Conservation (phyloP, 2,329 filamentous ascomycete species). For the Botrytis elliptica region DNA sequence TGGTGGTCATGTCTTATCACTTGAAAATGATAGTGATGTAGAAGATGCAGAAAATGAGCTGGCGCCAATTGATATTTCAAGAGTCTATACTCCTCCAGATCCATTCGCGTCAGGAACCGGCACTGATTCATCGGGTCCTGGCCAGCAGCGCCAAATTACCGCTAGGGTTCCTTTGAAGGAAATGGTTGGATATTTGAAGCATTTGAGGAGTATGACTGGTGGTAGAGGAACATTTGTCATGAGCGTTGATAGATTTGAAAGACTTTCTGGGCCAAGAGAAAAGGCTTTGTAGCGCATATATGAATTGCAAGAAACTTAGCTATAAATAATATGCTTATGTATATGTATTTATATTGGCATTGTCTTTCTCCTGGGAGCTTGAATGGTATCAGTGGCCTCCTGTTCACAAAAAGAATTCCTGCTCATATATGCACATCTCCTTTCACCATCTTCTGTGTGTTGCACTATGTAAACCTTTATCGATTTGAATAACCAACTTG, state of each 20-base stretch:
- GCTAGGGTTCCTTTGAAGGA: constrained; percentile 91
- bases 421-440: too few relatives aligned
- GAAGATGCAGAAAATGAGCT: constrained; percentile 25
- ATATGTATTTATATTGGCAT: not conserved
- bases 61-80: constrained; percentile 61
- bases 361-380: not conserved
- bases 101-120: constrained; percentile 62
- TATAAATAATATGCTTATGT: not conserved
- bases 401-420: not conserved
- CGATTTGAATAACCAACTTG: not conserved
- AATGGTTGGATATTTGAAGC: constrained; percentile 92
- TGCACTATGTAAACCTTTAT: not conserved
- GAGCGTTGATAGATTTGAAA: constrained; percentile 70
- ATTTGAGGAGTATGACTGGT: constrained; percentile 82
- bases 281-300: constrained; percentile 32
- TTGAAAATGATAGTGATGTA: constrained; percentile 46
- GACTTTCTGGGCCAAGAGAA: constrained; percentile 58
- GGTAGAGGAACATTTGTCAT: constrained; percentile 78
- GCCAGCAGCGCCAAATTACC: constrained; percentile 63
- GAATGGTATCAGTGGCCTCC: not conserved
- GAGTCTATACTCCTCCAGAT: constrained; percentile 85
- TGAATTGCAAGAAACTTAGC: not conserved
- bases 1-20: constrained; percentile 71
- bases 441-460: not conserved
- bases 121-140: constrained; percentile 48